Evolutionary conservation across 768 basidiomycete species (phyloP), one percentile per base, ranked within the genome.

Genomic region (Pisolithus tinctorius): DNA sequence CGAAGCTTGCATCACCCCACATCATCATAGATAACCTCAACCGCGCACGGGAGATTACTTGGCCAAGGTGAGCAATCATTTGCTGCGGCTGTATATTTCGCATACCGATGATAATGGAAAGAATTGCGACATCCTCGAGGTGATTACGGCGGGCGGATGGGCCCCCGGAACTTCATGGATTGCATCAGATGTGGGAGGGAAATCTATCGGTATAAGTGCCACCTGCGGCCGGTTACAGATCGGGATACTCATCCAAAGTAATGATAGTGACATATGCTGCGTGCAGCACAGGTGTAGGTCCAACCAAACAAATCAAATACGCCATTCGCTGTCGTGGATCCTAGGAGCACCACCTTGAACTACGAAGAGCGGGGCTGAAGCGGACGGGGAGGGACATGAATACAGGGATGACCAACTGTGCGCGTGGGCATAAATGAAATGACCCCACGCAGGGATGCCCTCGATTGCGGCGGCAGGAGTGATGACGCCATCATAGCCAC

Each of bases 401-500:
- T 49, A 42, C 51, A 34, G 14, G 30, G 29, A 27, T 40, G 29
- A 23, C 26, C 34, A 38, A 20, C 25, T 49, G 25, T 34, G 17
- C n/a, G 44, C 44, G 41, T 36, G 31, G 44, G 20, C 55, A 42
- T 34, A 45, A 44, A 45, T 45, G 43, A 45, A 45, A 45, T 13
- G 43, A 45, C 43, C 43, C 43, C 26, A 13, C 26, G 29, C 43
- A 45, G 13, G 43, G 23, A 45, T 29, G 16, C 13, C 43, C 27
- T 45, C 6, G 7, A 29, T 27, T 16, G 26, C 27, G 14, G 29
- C 26, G 14, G 27, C 16, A 29, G 29, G 41, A 45, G 36, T 61
- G 31, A 49, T 65, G 57, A 34, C 25, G 16, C 9, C 63, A 60
- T 66, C 64, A 65, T 58, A 66, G 64, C 64, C 58, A 65, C 64